phyloP scores from a whole-genome alignment of 345 rosid species.

The Balakata baccata region DNA sequence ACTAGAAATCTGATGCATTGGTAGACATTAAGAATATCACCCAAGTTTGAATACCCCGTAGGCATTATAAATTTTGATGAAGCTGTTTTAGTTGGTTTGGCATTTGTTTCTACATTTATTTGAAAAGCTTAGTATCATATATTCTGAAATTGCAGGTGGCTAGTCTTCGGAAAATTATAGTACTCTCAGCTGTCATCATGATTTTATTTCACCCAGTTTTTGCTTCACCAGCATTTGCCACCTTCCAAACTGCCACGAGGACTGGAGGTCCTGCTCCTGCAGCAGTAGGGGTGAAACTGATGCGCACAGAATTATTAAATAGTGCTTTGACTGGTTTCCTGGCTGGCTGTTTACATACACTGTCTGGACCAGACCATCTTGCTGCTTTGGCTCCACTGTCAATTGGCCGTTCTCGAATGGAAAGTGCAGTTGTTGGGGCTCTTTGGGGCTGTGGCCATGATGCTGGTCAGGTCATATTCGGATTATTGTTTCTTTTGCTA shows the following conservation, averaged over 20 bases:
- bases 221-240: constrained; percentile 80
- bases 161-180: constrained; percentile 42
- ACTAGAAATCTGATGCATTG: not conserved
- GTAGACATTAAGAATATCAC: not conserved
- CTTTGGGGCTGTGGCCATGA: constrained; percentile 99
- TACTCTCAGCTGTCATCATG: constrained; percentile 50
- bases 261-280: constrained; percentile 26
- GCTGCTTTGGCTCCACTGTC: constrained; percentile 97
- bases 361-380: constrained; percentile 96
- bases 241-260: constrained; percentile 61
- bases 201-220: constrained; percentile 64
- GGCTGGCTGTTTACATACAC: constrained; percentile 89
- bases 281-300: constrained; percentile 47
- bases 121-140: not conserved
- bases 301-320: constrained; percentile 55
- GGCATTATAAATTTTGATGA: not conserved
- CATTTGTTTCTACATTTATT: not conserved
- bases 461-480: constrained; percentile 90
- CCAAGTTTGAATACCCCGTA: not conserved
- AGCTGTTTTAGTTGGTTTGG: not conserved
- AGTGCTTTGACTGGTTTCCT: constrained; percentile 98
- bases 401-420: constrained; percentile 79
- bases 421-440: constrained; percentile 93
- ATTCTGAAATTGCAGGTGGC: constrained; percentile 40
- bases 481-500: constrained; percentile 68